Conservation (phyloP, 2,329 filamentous ascomycete genomes). For the Colletotrichum eremochloae region DNA sequence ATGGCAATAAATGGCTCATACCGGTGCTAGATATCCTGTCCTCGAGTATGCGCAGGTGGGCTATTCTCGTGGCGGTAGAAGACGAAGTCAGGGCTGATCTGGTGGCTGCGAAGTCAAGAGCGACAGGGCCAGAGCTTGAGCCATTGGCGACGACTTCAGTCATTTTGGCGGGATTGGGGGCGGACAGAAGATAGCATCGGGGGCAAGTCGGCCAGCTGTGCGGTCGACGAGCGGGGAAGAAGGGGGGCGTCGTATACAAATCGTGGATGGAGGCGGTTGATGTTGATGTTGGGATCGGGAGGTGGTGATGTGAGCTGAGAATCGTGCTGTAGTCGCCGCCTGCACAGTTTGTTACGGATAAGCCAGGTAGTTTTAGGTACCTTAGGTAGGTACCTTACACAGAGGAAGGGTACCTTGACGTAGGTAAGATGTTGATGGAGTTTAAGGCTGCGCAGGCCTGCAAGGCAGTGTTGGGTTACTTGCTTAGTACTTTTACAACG, state of each 20-base stretch:
- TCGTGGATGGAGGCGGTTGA: conserved; percentile 4
- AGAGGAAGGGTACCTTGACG: conserved; percentile 12
- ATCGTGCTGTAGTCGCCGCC: conserved; percentile 14
- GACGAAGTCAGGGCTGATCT: conserved; percentile 70
- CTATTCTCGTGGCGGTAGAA: conserved; percentile 69
- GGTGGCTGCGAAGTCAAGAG: conserved; percentile 64
- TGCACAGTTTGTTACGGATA: conserved; percentile 20
- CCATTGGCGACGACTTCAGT: conserved; percentile 61
- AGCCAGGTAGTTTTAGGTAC: no score
- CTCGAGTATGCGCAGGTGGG: conserved; percentile 67
- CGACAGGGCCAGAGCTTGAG: conserved; percentile 50
- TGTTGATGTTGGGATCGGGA: neutral
- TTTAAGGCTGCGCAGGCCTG: neutral
- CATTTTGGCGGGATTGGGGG: conserved; percentile 56
- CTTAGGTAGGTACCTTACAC: neutral
- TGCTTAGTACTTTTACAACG: neutral
- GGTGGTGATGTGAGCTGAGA: conserved; percentile 4
- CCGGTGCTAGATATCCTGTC: conserved; percentile 69
- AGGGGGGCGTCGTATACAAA: conserved; percentile 2
- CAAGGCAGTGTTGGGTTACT: neutral
- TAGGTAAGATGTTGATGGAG: conserved; percentile 2
- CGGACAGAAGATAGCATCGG: conserved; percentile 39
- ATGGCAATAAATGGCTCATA: conserved; percentile 51
- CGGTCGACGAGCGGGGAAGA: conserved; percentile 29
- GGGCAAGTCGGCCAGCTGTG: conserved; percentile 34